Conservation (phyloP, 352 stramenopile species). For the Phytophthora fragariae region DNA sequence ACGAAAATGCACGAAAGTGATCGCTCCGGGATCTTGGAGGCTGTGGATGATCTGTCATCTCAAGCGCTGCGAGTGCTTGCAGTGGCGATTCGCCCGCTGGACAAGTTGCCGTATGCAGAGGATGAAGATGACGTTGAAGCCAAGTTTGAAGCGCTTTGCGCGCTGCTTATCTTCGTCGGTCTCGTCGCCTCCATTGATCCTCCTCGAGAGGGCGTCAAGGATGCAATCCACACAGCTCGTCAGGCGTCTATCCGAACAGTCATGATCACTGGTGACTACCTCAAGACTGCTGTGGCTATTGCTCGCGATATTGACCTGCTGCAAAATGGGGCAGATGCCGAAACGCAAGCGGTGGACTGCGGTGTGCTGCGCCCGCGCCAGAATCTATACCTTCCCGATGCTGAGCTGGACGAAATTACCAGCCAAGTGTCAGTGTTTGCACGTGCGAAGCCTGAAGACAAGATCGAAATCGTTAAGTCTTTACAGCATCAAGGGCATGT, state of each 20-base stretch:
- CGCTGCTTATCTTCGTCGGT: constrained; percentile 92
- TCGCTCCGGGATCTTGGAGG: constrained; percentile 49
- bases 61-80: constrained; percentile 90
- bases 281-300: constrained; percentile 95
- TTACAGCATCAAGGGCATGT: constrained; percentile 86
- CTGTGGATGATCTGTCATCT: constrained; percentile 65
- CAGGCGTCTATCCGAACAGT: constrained; percentile 71
- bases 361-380: constrained; percentile 57
- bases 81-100: constrained; percentile 81
- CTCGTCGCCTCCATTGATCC: constrained; percentile 93
- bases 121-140: constrained; percentile 62
- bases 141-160: constrained; percentile 65
- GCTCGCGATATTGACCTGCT: constrained; percentile 93
- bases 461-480: constrained; percentile 95
- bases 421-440: constrained; percentile 92
- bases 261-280: constrained; percentile 96
- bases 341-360: constrained; percentile 73
- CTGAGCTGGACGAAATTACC: constrained; percentile 89
- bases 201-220: constrained; percentile 61
- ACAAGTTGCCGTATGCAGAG: constrained; percentile 49
- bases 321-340: constrained; percentile 44
- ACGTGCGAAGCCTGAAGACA: constrained; percentile 95
- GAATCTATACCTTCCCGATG: constrained; percentile 56
- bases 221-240: constrained; percentile 63
- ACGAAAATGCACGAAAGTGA: constrained; percentile 46